Evolutionary conservation across 2,329 filamentous ascomycete genomes (phyloP), one percentile per base, ranked within the genome.

Genomic region (Stagonosporopsis tanaceti): DNA sequence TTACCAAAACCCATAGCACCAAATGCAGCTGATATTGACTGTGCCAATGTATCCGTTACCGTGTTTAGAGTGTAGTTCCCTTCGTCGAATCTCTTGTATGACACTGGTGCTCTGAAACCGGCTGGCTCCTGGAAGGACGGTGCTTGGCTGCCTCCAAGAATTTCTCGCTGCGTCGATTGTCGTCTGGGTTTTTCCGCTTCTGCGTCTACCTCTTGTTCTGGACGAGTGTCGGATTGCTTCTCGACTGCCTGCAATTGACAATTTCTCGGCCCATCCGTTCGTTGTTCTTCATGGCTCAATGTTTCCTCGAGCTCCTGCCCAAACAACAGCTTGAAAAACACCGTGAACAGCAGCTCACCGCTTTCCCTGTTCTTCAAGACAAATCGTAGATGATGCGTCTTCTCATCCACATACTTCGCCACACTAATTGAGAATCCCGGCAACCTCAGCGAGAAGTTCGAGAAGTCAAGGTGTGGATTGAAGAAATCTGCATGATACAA

Each of bases 381-480:
- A 65, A 77, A 82, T 22, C 80, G 66, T 55, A 81, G 61, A 55
- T 76, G 75, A 67, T 82, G 80, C 44, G 77, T 81, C 68, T 81
- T 80, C 44, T 80, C 75, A 59, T 80, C 80, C 39, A 82, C 75
- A 53, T 81, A 81, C 62, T 75, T 77, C 40, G 79, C 74, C 4
- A 82, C 78, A 14, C 73, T 74, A 25, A 82, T 73, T 2, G 71
- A 76, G 50, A 82, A 80, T 0, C 80, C 80, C 0, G 80, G 80
- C 15, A 82, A 59, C 51, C 78, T 76, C 3, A 82, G 58, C 3
- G 75, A 68, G 56, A 80, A 81, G 41, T 80, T 79, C 1, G 77
- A 75, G 64, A 81, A 82, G 59, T 82, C 80, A 5, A 82, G 63
- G 63, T 81, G 80, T 22, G 78, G 78, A 50, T 82, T 82, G 70